Percentiles rank a stretch among this genome's conserved stretches.
Conservation (phyloP, 331 rosid genomes). For the Quercus tomentella region DNA sequence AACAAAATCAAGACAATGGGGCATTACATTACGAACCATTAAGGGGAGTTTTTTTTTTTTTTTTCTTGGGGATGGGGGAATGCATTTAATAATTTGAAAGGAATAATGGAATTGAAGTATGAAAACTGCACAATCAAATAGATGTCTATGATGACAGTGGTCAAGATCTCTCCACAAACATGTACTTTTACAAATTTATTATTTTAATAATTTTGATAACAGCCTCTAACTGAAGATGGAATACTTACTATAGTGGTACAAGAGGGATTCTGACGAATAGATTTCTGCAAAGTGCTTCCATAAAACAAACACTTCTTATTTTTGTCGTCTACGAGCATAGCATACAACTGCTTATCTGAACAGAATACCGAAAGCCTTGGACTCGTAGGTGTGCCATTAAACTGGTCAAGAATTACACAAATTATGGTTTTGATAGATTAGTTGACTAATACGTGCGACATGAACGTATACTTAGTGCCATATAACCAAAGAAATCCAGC, state of each 20-base stretch:
- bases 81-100: too few species aligned
- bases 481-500: background rate
- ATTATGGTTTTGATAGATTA: background rate
- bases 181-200: background rate
- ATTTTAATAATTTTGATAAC: background rate
- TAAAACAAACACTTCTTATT: constrained; percentile 79
- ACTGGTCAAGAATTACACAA: constrained; percentile 38
- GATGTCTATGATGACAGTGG: background rate
- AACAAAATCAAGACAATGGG: background rate
- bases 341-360: constrained; percentile 81
- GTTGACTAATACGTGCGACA: background rate
- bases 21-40: background rate
- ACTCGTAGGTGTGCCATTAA: constrained; percentile 59
- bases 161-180: background rate
- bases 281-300: constrained; percentile 79
- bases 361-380: constrained; percentile 96
- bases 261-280: constrained; percentile 43
- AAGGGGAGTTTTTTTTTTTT: too few species aligned
- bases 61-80: too few species aligned
- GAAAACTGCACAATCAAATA: background rate
- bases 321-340: constrained; percentile 86
- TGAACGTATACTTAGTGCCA: background rate
- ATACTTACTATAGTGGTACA: constrained; percentile 56
- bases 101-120: too few species aligned
- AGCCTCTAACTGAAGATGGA: constrained; percentile 9